Percentiles rank a stretch among this genome's conserved stretches.
Evolutionary conservation across 2,329 filamentous ascomycete genomes (phyloP).

Genomic region (Conoideocrella luteorostrata): DNA sequence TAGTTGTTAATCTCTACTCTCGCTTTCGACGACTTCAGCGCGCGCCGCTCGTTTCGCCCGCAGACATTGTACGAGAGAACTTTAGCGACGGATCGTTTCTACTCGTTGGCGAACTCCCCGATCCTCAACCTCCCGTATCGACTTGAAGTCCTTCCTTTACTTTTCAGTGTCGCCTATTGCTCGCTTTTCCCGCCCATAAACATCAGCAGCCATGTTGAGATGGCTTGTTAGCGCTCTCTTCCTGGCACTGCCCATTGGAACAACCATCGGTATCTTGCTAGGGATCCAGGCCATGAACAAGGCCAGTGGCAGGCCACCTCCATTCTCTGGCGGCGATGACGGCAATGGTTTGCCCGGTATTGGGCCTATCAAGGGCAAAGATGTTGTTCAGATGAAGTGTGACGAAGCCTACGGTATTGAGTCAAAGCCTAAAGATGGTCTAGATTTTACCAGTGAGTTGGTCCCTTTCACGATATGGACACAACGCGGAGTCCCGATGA

Average conservation of each 20-base stretch:
- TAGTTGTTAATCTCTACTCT: background rate
- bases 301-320: conserved; percentile 35
- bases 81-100: background rate
- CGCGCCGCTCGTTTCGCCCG: conserved; percentile 9
- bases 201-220: conserved; percentile 27
- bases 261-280: conserved; percentile 42
- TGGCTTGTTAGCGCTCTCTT: conserved; percentile 45
- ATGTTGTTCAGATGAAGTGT: conserved; percentile 32
- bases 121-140: background rate
- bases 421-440: conserved; percentile 31
- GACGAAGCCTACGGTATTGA: conserved; percentile 38
- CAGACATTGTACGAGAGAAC: background rate
- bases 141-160: background rate
- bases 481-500: background rate
- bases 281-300: conserved; percentile 39
- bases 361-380: conserved; percentile 21
- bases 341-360: conserved; percentile 7
- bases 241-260: conserved; percentile 42
- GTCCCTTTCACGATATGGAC: background rate
- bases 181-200: background rate
- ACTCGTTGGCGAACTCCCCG: background rate
- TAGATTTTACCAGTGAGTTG: conserved; percentile 41
- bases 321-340: conserved; percentile 29
- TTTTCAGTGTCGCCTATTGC: background rate
- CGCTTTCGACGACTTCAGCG: conserved; percentile 1